These are phyloP conservation scores for Penicillium fuscoglaucum DNA, from an alignment of 2,329 filamentous ascomycete species.

Conservation along the genomic window DNA sequence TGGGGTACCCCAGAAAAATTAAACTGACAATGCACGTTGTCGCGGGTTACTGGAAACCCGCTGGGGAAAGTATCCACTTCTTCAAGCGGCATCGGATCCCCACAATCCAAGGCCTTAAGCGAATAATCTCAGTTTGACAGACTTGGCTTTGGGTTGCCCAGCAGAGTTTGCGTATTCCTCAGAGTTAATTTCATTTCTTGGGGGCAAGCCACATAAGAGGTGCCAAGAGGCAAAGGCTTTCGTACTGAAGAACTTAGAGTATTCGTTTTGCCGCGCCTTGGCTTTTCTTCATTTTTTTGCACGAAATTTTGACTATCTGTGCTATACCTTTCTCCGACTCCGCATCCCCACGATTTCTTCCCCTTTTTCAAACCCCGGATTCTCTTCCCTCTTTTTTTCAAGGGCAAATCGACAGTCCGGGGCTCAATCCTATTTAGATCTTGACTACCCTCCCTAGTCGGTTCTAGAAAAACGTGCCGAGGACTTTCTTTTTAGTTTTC, in stretches of 20 bases:
- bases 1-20: constrained; percentile 15
- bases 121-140: background rate
- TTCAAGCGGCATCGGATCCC: background rate
- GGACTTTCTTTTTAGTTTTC: constrained; percentile 8
- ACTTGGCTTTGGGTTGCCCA: background rate
- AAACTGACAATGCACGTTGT: background rate
- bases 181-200: background rate
- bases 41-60: background rate
- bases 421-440: constrained; percentile 24
- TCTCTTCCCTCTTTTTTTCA: constrained; percentile 11
- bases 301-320: background rate
- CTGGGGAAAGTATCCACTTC: constrained; percentile 4
- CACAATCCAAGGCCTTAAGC: background rate
- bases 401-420: constrained; percentile 11
- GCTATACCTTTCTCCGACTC: constrained; percentile 25
- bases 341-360: constrained; percentile 19
- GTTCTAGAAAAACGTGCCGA: background rate
- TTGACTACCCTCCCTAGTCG: constrained; percentile 10
- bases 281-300: background rate
- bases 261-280: constrained; percentile 25
- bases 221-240: constrained; percentile 2
- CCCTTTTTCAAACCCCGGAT: constrained; percentile 20
- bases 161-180: background rate
- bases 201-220: background rate
- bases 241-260: background rate